phyloP scores from a whole-genome alignment of 2,329 filamentous ascomycete species.

The Aspergillus felis region DNA sequence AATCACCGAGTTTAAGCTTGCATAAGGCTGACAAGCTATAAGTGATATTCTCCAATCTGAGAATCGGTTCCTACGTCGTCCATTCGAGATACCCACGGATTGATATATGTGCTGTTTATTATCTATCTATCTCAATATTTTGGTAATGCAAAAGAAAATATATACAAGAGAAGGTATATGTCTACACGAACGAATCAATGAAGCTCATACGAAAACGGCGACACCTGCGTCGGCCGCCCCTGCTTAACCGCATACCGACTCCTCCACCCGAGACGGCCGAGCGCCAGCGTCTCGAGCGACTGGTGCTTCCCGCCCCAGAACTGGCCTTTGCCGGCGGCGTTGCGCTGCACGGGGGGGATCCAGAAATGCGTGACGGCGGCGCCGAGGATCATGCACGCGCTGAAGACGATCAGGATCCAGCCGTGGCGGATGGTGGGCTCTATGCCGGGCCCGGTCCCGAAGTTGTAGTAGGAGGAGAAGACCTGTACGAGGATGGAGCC shows the following conservation, averaged over 20 bases:
- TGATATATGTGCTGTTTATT: too few species aligned
- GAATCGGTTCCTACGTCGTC: too few species aligned
- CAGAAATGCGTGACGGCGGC: conserved; percentile 39
- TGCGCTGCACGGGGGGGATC: conserved; percentile 37
- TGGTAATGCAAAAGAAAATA: too few species aligned
- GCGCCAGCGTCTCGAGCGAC: conserved; percentile 37
- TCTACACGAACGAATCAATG: neutral
- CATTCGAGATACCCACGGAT: too few species aligned
- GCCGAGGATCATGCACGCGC: conserved; percentile 40
- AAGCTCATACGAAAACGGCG: neutral
- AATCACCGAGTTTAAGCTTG: too few species aligned
- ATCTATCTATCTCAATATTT: too few species aligned
- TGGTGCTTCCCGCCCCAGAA: conserved; percentile 35
- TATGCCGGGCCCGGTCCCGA: conserved; percentile 30
- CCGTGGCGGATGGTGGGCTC: conserved; percentile 36
- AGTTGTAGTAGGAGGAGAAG: conserved; percentile 38
- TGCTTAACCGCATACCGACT: conserved; percentile 29
- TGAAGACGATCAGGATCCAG: conserved; percentile 40
- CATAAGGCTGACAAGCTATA: too few species aligned
- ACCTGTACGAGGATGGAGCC: conserved; percentile 46
- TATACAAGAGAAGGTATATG: too few species aligned
- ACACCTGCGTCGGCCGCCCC: conserved; percentile 1
- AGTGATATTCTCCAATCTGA: too few species aligned
- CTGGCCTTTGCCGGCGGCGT: conserved; percentile 18
- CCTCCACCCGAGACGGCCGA: conserved; percentile 34